Evolutionary conservation across 805 yeast species (phyloP), one percentile per base, ranked within the genome.

Genomic region (Kodamaea neixiangensis): DNA sequence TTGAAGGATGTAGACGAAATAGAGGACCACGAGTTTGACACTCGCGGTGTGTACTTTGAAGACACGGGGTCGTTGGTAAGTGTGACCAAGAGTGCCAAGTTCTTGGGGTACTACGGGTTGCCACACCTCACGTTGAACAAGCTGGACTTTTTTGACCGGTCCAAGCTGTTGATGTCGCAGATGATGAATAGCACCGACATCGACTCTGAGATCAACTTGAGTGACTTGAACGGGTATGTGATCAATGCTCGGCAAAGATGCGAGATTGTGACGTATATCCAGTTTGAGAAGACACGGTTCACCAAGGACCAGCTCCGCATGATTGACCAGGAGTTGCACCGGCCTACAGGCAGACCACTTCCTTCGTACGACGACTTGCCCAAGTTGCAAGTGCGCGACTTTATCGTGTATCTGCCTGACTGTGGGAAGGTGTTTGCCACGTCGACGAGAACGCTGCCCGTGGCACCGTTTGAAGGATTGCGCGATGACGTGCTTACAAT

Each of bases 271-370:
- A 66, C 81, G 0, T 91, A 78, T 59, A 71, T 89, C 45, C 96
- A 90, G 60, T 65, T 88, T 15, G 80, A 80, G 35, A 79, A 86
- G n/a, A 82, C 90, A 13, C 73, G 75, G 10, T 72, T 79, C 31
- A 71, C 80, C 3, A 69, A 70, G 15, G 72, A 75, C 7, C 83
- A 90, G 54, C 62, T 90, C 51, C 61, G 72, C 40, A 70, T 71
- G 44, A 82, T 92, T 25, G 97, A 92, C 57, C 77, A 81, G 34
- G 98, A 92, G 64, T 68, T 91, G 17, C 63, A 57, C 9, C 72
- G 78, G 54, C 97, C 97, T 1, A 62, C 79, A n/a, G 97, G 97
- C 0, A 72, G 87, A 53, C 97, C 97, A 1, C 77, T 84, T 13
- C 76, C 78, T 14, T 35, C 50, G 2, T 46, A 50, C 7, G 52